Base-by-base conservation (phyloP, 257 asterid genomes). In the Nicotiana paniculata region DNA sequence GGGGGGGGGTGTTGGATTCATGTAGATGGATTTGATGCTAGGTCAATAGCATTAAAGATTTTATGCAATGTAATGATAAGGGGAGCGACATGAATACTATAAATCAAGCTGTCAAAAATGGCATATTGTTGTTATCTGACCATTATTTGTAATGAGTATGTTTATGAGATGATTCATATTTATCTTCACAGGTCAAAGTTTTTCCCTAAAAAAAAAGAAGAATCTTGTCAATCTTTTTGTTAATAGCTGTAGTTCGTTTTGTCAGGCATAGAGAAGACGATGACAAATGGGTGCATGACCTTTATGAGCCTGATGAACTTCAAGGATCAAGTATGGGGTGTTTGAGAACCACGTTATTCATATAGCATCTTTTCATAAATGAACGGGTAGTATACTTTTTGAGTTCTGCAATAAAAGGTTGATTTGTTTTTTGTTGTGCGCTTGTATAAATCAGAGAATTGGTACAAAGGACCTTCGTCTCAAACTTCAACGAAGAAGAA, bases 231-330 rank as follows among this genome's bases (percentile, higher is more conserved):
- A 32, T 65, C 11, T 30, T 30, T 65, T 30, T 30, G 21, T 13
- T 64, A 6, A 65, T 30, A 64, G 58, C 83, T 69, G 75, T 39
- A 21, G 81, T 80, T 85, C 63, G 83, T 67, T 79, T 43, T 77
- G 91, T 90, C 91, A 95, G 98, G 84, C 93, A 79, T 82, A 89
- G 97, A 84, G 96, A 92, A 84, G 96, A 92, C 77, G 93, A 91
- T 84, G 97, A 89, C 88, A 93, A 95, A 87, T 95, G 98, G 98
- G 91, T 90, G 80, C 98, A 92, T 80, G 97, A 93, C 87, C 97
- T 95, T 81, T 95, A 86, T n/a, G 90, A 90, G 67, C 84, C 86
- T 67, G 84, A 79, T 21, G 88, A 69, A 83, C 81, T 89, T 79
- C 93, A 85, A 84, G 81, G 86, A 81, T 88, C 91, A 86, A 90